Base-by-base conservation (phyloP, 2,329 filamentous ascomycete genomes). In the Gnomoniopsis sp. region DNA sequence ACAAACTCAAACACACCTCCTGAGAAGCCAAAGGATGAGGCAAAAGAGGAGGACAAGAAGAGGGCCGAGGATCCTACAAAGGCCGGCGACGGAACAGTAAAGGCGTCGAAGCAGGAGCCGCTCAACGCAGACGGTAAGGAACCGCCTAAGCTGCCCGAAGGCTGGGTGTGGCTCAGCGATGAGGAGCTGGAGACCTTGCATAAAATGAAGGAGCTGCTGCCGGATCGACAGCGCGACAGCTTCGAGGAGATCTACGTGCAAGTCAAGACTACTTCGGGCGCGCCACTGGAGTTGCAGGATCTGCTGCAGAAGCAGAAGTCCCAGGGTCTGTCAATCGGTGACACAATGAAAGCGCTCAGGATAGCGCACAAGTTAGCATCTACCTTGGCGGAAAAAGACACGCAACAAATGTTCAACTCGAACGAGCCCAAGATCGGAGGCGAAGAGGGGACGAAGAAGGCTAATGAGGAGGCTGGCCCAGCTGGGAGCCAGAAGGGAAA, bases 251-350 rank as follows among this genome's bases (percentile, higher is more conserved):
- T 86, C 10, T 74, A 89, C n/a, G 75, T 82, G 61, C 76, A 81
- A 30, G 80, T 93, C 61, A 85, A 87, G 74, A 79, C 80, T 61
- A 79, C 80, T 61, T 79, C 86, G 46, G 91, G 91, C 11, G 83
- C 91, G 17, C 90, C 91, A 1, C 67, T 75, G 22, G 90, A 91
- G 68, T 74, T 91, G 19, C 81, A 83, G 56, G 81, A 88, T 43
- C 67, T 85, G 60, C 71, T 85, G 46, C 68, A 72, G 41, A 81
- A 82, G 63, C 80, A 88, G 54, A 81, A 88, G 71, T 78, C 85
- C 53, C 79, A 79, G 63, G 74, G 65, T 1, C 61, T 69, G 33
- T 66, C 65, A 65, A 69, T 77, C 77, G 67, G 75, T 70, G 71
- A 79, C 12, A 83, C 85, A 19, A 83, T 88, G 44, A 86, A 86